Evolutionary conservation across 2,329 filamentous ascomycete species (phyloP).

Genomic region (Dactylonectria macrodidyma): DNA sequence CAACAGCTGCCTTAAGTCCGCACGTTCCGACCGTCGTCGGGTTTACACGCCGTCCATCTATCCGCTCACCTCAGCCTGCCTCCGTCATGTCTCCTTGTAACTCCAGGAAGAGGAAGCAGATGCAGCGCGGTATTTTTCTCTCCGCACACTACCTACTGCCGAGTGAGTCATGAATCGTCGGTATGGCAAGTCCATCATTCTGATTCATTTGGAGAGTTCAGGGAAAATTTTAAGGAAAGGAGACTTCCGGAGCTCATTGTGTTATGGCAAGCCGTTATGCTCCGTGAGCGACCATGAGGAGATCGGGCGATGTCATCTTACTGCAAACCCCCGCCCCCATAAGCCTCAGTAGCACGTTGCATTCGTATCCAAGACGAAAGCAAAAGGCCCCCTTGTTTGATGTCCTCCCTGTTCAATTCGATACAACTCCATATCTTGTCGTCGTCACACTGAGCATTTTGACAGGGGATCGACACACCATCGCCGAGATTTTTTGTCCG

Average conservation of each 20-base stretch:
- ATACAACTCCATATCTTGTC: conserved; percentile 16
- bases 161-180: not conserved
- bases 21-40: conserved; percentile 29
- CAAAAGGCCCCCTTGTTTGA: conserved; percentile 18
- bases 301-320: conserved; percentile 19
- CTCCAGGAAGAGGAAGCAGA: conserved; percentile 20
- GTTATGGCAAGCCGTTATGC: conserved; percentile 42
- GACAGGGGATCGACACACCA: conserved; percentile 18
- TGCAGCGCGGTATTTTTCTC: conserved; percentile 11
- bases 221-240: not conserved
- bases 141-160: not conserved
- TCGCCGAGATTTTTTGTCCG: conserved; percentile 29
- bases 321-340: conserved; percentile 10
- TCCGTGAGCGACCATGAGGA: not conserved
- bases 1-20: conserved; percentile 40
- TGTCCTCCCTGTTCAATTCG: no score
- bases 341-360: conserved; percentile 19
- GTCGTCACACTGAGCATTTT: not conserved
- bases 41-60: conserved; percentile 30
- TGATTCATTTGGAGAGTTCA: not conserved
- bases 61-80: conserved; percentile 13
- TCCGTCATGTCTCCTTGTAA: conserved; percentile 29
- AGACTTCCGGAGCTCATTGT: not conserved
- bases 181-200: not conserved
- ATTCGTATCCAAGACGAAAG: conserved; percentile 14